Percentiles rank a stretch among this genome's conserved stretches.
Conservation (phyloP, 306 rosid species). For the Acacia crassicarpa region DNA sequence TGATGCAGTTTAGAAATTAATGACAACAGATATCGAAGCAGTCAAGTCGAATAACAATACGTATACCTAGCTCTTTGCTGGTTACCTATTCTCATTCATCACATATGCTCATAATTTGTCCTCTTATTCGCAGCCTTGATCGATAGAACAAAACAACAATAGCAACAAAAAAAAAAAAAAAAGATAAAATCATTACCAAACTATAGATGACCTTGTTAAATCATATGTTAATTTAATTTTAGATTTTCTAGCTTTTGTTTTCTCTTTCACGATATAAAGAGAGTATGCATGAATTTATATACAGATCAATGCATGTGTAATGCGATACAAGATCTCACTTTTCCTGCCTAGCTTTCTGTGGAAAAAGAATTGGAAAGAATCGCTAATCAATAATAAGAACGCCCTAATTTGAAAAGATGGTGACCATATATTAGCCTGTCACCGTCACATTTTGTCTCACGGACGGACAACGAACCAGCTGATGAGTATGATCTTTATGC, state of each 20-base stretch:
- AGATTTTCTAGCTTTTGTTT: neutral
- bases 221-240: neutral
- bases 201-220: neutral
- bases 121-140: neutral
- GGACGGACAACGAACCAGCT: constrained; percentile 40
- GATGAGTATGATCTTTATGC: neutral
- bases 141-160: constrained; percentile 4
- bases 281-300: constrained; percentile 12
- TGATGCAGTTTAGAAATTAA: neutral
- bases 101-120: neutral
- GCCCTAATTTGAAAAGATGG: neutral
- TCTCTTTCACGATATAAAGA: neutral
- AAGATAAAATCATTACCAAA: neutral
- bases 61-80: neutral
- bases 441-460: constrained; percentile 19
- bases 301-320: constrained; percentile 5
- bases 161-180: neutral
- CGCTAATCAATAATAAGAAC: neutral
- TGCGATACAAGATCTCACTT: neutral
- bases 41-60: constrained; percentile 18
- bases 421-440: neutral
- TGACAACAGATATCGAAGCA: neutral
- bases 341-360: neutral
- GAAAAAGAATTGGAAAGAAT: neutral
- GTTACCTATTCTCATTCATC: too few species aligned